Evolutionary conservation across 768 basidiomycete species (phyloP).

Genomic region (Omphalotus guepiniiformis): DNA sequence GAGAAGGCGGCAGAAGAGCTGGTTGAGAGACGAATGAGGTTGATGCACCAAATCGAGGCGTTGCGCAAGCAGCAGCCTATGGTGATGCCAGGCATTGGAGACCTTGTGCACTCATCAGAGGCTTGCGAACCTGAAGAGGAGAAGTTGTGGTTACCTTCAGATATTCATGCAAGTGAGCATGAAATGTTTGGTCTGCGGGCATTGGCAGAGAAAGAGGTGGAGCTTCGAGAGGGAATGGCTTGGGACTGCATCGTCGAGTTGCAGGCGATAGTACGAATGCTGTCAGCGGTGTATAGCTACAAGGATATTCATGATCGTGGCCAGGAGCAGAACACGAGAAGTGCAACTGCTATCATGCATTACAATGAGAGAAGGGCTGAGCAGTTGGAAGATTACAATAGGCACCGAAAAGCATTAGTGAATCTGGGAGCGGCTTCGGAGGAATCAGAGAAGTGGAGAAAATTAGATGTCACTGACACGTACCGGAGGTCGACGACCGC

Average conservation of each 20-base stretch:
- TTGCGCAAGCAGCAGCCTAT: neutral
- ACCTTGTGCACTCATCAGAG: neutral
- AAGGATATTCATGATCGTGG: neutral
- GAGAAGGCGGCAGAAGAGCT: neutral
- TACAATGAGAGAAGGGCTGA: neutral
- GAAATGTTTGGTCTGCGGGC: neutral
- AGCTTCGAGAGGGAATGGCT: neutral
- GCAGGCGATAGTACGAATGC: neutral
- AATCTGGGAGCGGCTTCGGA: too few species aligned
- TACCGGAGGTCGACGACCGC: too few species aligned
- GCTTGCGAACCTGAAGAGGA: neutral
- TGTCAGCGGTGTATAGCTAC: neutral
- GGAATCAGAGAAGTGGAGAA: too few species aligned
- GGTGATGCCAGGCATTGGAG: neutral
- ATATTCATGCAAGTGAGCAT: neutral
- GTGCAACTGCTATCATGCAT: neutral
- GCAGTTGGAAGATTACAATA: neutral
- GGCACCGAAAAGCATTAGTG: too few species aligned
- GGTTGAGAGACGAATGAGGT: neutral
- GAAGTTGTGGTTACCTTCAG: neutral
- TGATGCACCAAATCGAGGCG: neutral
- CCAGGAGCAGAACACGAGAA: neutral
- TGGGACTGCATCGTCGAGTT: neutral
- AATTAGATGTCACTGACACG: too few species aligned
- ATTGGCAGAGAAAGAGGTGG: neutral